These are phyloP conservation scores for Rhodotorula sp. DNA, from an alignment of 1,284 basidiomycete genomes.

Conservation along the genomic window DNA sequence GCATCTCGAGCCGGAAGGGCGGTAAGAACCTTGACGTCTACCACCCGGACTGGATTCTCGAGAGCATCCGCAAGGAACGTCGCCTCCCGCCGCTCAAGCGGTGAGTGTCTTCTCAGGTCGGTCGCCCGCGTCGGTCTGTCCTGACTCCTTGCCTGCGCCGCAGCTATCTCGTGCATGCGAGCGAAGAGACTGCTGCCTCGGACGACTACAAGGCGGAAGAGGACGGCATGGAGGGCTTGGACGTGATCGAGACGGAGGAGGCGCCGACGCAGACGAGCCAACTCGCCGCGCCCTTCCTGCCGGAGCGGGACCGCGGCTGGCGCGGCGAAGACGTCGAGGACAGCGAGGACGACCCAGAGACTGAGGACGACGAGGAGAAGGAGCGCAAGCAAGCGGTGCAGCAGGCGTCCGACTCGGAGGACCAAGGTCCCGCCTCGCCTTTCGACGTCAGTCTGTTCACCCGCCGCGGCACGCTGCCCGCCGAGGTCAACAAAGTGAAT, in stretches of 20 bases:
- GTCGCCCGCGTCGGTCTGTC: accelerated
- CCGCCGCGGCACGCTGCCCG: neutral
- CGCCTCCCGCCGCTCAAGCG: constrained; percentile 22
- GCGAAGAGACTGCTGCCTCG: neutral
- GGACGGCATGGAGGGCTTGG: constrained; percentile 44
- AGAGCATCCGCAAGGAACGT: constrained; percentile 63
- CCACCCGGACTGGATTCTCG: constrained; percentile 74
- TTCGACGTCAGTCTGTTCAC: neutral
- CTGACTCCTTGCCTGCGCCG: neutral
- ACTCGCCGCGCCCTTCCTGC: constrained; percentile 24
- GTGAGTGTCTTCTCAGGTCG: constrained; percentile 1
- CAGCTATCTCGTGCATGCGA: constrained; percentile 26
- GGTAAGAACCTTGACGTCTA: constrained; percentile 62
- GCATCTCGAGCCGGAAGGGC: constrained; percentile 56
- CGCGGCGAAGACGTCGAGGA: constrained; percentile 45
- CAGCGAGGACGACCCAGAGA: constrained; percentile 17
- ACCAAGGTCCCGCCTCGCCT: neutral
- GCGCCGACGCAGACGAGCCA: constrained; percentile 43
- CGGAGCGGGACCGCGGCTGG: neutral
- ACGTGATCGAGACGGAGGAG: constrained; percentile 11
- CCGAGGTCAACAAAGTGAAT: neutral
- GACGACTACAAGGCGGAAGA: constrained; percentile 44
- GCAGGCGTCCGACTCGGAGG: neutral
- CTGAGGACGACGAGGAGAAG: constrained; percentile 9
- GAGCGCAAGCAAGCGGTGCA: neutral